Conservation (phyloP, 108 stramenopile species). For the Pseudonitzschia delicatissima region DNA sequence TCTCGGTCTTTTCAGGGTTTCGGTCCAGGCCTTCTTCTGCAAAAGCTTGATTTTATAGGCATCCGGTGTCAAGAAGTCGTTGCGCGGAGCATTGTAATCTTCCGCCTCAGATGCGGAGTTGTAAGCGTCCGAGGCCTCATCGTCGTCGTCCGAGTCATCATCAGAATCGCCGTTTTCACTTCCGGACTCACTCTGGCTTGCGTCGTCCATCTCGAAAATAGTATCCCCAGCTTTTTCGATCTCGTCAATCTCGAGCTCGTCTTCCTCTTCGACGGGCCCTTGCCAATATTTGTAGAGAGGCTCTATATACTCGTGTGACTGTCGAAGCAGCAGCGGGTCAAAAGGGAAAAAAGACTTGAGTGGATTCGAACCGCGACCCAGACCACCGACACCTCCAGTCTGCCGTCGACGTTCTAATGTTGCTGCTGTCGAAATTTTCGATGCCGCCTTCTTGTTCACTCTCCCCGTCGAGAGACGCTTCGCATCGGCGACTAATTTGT, state of each 20-base stretch:
- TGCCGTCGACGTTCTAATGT: conserved; percentile 63
- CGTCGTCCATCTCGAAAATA: conserved; percentile 24
- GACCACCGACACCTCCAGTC: conserved; percentile 83
- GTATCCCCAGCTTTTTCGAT: conserved; percentile 11
- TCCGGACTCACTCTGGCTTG: conserved; percentile 1
- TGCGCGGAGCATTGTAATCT: conserved; percentile 13
- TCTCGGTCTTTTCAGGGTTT: conserved; percentile 44
- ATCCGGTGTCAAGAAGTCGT: conserved; percentile 21
- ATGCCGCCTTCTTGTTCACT: conserved; percentile 41
- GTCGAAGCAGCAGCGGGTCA: conserved; percentile 90
- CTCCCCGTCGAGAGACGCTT: conserved; percentile 29
- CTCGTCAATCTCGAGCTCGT: conserved; percentile 33
- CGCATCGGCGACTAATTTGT: conserved; percentile 34
- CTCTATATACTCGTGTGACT: conserved; percentile 76
- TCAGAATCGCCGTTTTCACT: conserved; percentile 25
- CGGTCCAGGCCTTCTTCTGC: conserved; percentile 36
- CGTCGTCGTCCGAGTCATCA: conserved; percentile 26
- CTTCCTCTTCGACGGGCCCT: conserved; percentile 52
- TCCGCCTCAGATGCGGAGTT: not conserved
- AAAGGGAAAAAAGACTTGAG: conserved; percentile 96
- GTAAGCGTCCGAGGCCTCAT: not conserved
- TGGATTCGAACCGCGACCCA: conserved; percentile 90
- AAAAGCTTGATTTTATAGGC: conserved; percentile 12
- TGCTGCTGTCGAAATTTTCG: conserved; percentile 61
- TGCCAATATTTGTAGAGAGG: conserved; percentile 87